phyloP scores from a whole-genome alignment of 176 grass and related monocot genomes.

The sorghum (Sorghum bicolor) region DNA sequence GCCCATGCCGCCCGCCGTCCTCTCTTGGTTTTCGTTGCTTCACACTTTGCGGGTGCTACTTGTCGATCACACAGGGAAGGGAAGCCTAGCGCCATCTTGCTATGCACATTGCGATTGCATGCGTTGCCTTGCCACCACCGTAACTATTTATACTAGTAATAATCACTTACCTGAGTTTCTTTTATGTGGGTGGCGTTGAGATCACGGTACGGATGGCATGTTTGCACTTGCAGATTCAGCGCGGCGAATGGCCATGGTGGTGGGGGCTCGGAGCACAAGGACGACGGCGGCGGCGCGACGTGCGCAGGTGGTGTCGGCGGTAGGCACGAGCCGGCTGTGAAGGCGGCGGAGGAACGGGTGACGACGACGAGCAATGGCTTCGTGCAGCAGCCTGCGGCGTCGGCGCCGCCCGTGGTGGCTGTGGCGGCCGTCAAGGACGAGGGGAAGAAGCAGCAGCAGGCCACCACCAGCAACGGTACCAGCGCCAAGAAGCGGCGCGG shows the following conservation, averaged over 20 bases:
- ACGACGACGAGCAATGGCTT: neutral
- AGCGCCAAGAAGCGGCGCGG: constrained; percentile 47
- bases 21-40: neutral
- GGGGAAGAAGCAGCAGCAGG: neutral
- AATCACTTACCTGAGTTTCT: neutral
- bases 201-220: neutral
- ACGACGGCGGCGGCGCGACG: neutral
- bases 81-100: neutral
- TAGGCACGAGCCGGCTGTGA: neutral
- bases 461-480: neutral
- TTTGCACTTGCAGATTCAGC: constrained; percentile 21
- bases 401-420: neutral
- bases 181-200: neutral
- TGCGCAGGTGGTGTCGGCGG: neutral
- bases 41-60: neutral
- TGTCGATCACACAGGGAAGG: constrained; percentile 35
- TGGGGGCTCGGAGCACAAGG: neutral
- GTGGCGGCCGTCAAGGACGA: neutral
- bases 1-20: constrained; percentile 13
- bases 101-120: neutral
- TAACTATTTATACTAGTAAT: no score
- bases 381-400: neutral
- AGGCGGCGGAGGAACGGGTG: neutral
- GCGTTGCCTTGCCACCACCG: neutral
- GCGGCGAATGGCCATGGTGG: neutral